These are phyloP conservation scores for Kuraishia hungarica DNA, from an alignment of 805 yeast species.

Conservation along the genomic window DNA sequence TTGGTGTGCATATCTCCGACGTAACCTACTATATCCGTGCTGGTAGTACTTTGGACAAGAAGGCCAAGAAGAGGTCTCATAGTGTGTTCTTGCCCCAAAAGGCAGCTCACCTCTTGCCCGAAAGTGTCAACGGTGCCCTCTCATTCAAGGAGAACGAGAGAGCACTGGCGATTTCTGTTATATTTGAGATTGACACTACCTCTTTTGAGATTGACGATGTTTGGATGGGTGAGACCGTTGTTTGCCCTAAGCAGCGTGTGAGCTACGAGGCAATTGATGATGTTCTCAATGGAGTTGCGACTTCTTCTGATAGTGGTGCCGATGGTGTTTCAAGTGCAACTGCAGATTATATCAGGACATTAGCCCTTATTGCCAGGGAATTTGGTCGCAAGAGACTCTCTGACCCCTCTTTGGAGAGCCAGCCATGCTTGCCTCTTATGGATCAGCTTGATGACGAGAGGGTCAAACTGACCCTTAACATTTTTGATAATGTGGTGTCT, in stretches of 20 bases:
- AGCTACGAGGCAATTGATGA: constrained; percentile 47
- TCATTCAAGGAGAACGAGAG: constrained; percentile 55
- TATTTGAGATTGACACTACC: constrained; percentile 69
- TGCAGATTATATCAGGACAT: constrained; percentile 54
- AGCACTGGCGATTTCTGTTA: constrained; percentile 65
- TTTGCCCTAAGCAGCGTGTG: constrained; percentile 55
- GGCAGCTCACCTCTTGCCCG: constrained; percentile 60
- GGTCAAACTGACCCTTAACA: constrained; percentile 61
- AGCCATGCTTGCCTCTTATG: constrained; percentile 53
- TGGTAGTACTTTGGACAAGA: constrained; percentile 75
- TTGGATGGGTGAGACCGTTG: constrained; percentile 65
- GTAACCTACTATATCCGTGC: constrained; percentile 62
- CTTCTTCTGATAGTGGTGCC: constrained; percentile 10
- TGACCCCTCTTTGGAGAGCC: constrained; percentile 36
- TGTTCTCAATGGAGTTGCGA: constrained; percentile 23
- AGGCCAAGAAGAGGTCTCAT: constrained; percentile 83
- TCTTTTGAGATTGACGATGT: constrained; percentile 67
- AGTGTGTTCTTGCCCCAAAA: constrained; percentile 83
- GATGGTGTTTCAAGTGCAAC: constrained; percentile 40
- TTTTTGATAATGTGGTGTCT: constrained; percentile 54
- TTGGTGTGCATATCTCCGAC: constrained; percentile 85
- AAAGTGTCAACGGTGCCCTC: constrained; percentile 45
- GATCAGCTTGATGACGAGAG: constrained; percentile 83
- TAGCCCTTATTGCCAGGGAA: constrained; percentile 56
- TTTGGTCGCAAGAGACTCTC: constrained; percentile 61